Base-by-base conservation (phyloP, 1,284 basidiomycete species). In the Cryptococcus sp. region DNA sequence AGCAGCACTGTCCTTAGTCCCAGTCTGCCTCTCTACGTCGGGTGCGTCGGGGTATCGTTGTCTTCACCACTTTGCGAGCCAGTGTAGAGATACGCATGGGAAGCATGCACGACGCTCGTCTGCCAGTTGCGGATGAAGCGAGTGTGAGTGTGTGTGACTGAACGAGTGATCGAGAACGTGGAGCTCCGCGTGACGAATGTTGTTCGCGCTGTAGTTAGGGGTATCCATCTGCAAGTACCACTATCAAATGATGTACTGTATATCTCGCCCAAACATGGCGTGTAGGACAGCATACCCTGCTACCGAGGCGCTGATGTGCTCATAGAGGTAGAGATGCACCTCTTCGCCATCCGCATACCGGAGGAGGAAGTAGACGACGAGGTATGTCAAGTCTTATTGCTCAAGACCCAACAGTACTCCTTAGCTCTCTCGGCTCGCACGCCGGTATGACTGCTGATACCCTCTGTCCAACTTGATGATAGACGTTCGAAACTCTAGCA, bases 331-430 rank as follows among this genome's bases (percentile, higher is more conserved):
- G 63, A 60, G 25, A 66, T 62, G 47, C 51, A 49, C 23, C 41
- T 66, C 11, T 62, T 55, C 51, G 58, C 62, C 17, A 59, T 66
- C 40, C 52, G 52, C 15, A 52, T 64, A 40, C 62, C 62, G 13
- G 52, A 52, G 22, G 23, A 51, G 16, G 58, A 50, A 5, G 50
- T 63, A 0, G 38, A 50, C 10, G 25, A 50, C 19, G 50, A 55
- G 38, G 65, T 66, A 40, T 22, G 60, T 58, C 17, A n/a, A 22
- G 13, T 50, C 45, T 19, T 13, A 25, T 25, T 25, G 25, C 25
- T 25, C 25, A 25, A 25, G 3, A 25, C 25, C 25, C 25, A 25
- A 6, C 25, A 6, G 17, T 43, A 16, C 40, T 23, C 11, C 38
- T 38, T 23, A 5, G 17, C 30, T 35, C 8, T 52, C 8, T 52